These are phyloP conservation scores for Lactifluus pinguis DNA, from an alignment of 768 basidiomycete genomes.

Conservation along the genomic window DNA sequence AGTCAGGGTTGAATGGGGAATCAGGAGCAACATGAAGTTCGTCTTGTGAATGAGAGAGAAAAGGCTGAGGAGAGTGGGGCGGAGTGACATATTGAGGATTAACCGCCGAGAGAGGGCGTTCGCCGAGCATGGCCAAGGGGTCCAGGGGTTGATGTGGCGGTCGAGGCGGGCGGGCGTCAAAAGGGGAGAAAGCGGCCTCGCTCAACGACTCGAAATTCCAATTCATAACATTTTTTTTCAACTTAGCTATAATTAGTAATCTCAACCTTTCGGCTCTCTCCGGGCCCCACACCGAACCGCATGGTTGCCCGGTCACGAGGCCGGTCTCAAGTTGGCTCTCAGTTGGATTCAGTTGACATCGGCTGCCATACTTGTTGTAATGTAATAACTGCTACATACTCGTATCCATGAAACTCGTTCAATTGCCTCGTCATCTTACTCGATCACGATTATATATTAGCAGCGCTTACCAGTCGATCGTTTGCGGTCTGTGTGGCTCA, in stretches of 20 bases:
- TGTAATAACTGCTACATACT: too few species aligned
- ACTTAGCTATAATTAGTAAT: background rate
- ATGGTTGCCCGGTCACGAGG: background rate
- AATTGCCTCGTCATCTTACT: background rate
- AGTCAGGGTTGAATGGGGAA: background rate
- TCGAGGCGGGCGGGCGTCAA: background rate
- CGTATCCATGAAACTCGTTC: too few species aligned
- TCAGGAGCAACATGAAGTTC: background rate
- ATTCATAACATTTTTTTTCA: background rate
- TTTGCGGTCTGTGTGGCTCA: background rate
- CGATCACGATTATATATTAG: too few species aligned
- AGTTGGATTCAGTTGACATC: too few species aligned
- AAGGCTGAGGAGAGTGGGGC: background rate
- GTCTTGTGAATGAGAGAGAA: background rate
- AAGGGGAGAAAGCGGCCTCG: too few species aligned
- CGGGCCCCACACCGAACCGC: background rate
- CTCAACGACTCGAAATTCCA: too few species aligned
- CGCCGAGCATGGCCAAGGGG: conserved; percentile 7
- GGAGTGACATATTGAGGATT: conserved; percentile 8
- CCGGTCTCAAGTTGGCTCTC: background rate
- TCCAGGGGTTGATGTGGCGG: background rate
- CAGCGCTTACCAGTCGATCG: background rate
- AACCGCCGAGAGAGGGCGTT: conserved; percentile 12
- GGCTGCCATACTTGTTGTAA: too few species aligned
- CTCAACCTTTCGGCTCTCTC: background rate